A percentile compares a stretch with the other conserved stretches of the same genome.
Evolutionary conservation across 495 filamentous ascomycete genomes (phyloP).

Genomic region (Tuber magnatum): DNA sequence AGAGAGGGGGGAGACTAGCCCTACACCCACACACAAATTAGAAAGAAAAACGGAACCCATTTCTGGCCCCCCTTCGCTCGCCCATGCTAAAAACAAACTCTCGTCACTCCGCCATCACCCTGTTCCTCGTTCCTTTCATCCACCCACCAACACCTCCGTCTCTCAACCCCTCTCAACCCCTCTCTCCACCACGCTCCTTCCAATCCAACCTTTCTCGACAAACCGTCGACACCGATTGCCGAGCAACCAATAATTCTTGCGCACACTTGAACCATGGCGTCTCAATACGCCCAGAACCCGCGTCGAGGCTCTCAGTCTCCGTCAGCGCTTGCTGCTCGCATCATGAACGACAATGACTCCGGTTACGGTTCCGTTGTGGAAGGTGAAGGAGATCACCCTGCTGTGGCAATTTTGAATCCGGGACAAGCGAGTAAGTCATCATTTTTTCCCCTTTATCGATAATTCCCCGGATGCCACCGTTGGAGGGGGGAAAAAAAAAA

Average conservation of each 20-base stretch:
- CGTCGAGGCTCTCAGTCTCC: slow-evolving; percentile 32
- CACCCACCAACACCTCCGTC: not conserved
- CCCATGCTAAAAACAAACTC: not conserved
- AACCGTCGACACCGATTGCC: slow-evolving; percentile 15
- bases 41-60: not conserved
- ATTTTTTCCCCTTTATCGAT: slow-evolving; percentile 48
- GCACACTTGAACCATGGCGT: slow-evolving; percentile 21
- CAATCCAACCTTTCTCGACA: slow-evolving; percentile 2
- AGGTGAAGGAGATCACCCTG: slow-evolving; percentile 48
- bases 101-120: slow-evolving; percentile 1
- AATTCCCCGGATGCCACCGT: slow-evolving; percentile 30
- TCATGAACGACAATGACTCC: slow-evolving; percentile 72
- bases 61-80: not conserved
- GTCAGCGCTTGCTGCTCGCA: slow-evolving; percentile 53
- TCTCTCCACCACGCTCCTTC: not conserved
- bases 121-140: not conserved
- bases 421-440: slow-evolving; percentile 55
- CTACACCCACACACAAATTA: not conserved
- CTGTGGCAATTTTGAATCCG: slow-evolving; percentile 42
- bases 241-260: slow-evolving; percentile 25
- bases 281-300: slow-evolving; percentile 34
- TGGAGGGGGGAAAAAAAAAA: slow-evolving; percentile 43
- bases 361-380: slow-evolving; percentile 73
- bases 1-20: not conserved
- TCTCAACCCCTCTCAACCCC: not conserved